Percentiles rank a stretch among this genome's conserved stretches.
phyloP scores from a whole-genome alignment of 768 basidiomycete genomes.

The Brasilioporus rufonigricans region DNA sequence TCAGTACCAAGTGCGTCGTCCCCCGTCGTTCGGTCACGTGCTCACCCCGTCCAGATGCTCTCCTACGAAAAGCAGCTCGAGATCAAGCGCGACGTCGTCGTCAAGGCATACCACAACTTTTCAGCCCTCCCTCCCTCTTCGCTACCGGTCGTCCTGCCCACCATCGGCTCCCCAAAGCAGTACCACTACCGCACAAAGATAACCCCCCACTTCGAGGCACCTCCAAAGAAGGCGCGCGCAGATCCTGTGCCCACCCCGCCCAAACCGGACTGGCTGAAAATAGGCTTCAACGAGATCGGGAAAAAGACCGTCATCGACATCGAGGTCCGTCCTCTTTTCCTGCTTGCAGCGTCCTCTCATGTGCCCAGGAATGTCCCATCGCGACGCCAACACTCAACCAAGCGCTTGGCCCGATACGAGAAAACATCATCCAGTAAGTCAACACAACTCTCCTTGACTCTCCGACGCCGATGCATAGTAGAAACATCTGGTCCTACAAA shows the following conservation, averaged over 20 bases:
- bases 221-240: conserved; percentile 44
- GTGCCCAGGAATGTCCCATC: conserved; percentile 81
- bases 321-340: conserved; percentile 53
- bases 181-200: conserved; percentile 96
- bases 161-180: conserved; percentile 83
- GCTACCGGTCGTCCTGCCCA: conserved; percentile 67
- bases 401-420: conserved; percentile 57
- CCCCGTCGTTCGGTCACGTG: neutral
- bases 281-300: conserved; percentile 87
- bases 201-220: conserved; percentile 91
- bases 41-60: conserved; percentile 58
- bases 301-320: conserved; percentile 81
- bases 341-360: neutral
- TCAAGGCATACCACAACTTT: conserved; percentile 80
- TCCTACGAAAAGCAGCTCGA: conserved; percentile 84
- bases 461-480: conserved; percentile 31
- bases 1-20: conserved; percentile 75
- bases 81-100: conserved; percentile 82
- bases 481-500: conserved; percentile 78
- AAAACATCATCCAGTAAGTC: conserved; percentile 64
- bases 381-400: conserved; percentile 79
- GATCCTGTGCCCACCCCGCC: neutral
- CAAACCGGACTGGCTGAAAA: conserved; percentile 70
- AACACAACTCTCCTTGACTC: neutral
- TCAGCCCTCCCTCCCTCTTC: conserved; percentile 52